Percentiles rank a stretch among this genome's conserved stretches.
These are phyloP conservation scores for Cymodocea nodosa DNA, from an alignment of 116 monocot species.

Conservation along the genomic window DNA sequence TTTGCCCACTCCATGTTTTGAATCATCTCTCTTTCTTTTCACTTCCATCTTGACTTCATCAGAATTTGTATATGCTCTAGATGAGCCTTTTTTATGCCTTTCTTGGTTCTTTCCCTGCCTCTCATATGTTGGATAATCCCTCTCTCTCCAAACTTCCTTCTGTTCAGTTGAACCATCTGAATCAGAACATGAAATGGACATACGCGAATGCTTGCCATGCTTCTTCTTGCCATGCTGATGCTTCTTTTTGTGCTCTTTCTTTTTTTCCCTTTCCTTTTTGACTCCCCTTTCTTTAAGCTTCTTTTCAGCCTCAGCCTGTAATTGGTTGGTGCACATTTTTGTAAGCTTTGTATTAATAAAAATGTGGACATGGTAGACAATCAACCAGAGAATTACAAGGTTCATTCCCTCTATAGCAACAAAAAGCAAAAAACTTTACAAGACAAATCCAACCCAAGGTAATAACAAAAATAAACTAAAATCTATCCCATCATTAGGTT, in stretches of 20 bases:
- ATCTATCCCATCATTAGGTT: too few relatives aligned
- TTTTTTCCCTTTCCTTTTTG: slow-evolving; percentile 38
- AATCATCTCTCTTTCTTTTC: slow-evolving; percentile 2
- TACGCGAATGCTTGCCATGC: slow-evolving; percentile 21
- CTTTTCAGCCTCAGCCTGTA: slow-evolving; percentile 74
- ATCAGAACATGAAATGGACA: slow-evolving; percentile 26
- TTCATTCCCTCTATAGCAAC: too few relatives aligned
- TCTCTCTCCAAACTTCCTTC: slow-evolving; percentile 15
- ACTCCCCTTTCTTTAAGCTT: slow-evolving; percentile 34
- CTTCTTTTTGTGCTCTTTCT: slow-evolving; percentile 37
- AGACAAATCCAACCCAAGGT: too few relatives aligned
- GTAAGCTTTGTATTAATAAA: neutral
- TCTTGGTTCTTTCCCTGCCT: slow-evolving; percentile 5
- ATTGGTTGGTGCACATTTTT: neutral
- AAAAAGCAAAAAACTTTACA: too few relatives aligned
- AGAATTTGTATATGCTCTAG: slow-evolving; percentile 10
- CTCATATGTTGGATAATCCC: slow-evolving; percentile 8
- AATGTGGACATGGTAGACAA: too few relatives aligned
- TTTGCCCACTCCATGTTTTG: neutral
- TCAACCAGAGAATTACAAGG: too few relatives aligned
- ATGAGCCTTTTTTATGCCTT: slow-evolving; percentile 19
- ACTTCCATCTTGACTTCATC: neutral
- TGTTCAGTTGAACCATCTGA: slow-evolving; percentile 4
- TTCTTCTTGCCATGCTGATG: slow-evolving; percentile 24
- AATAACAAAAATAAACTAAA: too few relatives aligned